These are phyloP conservation scores for Vigna hirtella DNA, from an alignment of 306 rosid species.

Conservation along the genomic window DNA sequence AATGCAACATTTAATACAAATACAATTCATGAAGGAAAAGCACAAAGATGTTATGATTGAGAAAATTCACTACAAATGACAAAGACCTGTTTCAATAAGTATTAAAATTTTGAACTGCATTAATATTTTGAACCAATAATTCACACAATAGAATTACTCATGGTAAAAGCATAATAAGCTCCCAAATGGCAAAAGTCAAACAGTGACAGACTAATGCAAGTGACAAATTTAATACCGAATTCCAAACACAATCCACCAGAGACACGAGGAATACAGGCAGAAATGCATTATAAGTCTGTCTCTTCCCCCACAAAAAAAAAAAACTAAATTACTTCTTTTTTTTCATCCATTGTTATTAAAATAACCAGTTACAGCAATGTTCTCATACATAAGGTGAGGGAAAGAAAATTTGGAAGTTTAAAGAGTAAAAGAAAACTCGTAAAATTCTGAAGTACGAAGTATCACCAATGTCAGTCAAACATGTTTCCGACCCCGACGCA, in stretches of 20 bases:
- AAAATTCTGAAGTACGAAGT: not conserved
- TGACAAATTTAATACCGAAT: not conserved
- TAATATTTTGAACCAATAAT: constrained; percentile 1
- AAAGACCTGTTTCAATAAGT: not conserved
- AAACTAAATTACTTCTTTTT: not conserved
- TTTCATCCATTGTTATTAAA: not conserved
- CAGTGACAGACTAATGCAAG: constrained; percentile 2
- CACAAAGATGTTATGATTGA: constrained; percentile 7
- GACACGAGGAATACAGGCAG: not conserved
- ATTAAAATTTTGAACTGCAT: not conserved
- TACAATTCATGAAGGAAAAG: constrained; percentile 4
- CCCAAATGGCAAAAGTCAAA: not conserved
- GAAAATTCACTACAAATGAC: not conserved
- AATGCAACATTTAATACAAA: constrained; percentile 1
- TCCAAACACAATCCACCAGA: not conserved
- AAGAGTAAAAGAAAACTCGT: not conserved
- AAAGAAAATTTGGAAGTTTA: not conserved
- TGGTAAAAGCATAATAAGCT: constrained; percentile 12
- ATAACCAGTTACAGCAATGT: not conserved
- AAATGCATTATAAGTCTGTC: not conserved
- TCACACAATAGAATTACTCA: not conserved
- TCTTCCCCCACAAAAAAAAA: not conserved
- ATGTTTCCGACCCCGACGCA: no score
- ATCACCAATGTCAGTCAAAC: no score
- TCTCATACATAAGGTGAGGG: not conserved